phyloP scores from a whole-genome alignment of 768 basidiomycete genomes.

The Rhizopogon vesiculosus region DNA sequence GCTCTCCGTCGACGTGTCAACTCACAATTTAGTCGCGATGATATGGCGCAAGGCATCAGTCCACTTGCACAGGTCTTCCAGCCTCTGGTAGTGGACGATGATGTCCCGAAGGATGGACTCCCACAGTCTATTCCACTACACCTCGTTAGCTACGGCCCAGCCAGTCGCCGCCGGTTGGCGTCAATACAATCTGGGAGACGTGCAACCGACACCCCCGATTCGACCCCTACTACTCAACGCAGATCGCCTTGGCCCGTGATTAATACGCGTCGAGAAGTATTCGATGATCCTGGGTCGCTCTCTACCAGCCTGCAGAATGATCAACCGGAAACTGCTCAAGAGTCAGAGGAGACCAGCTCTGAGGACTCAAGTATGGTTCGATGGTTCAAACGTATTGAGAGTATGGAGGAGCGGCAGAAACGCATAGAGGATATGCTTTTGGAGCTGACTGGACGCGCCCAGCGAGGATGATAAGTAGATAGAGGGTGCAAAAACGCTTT shows the following conservation, averaged over 20 bases:
- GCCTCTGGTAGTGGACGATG: constrained; percentile 55
- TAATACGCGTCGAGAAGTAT: constrained; percentile 20
- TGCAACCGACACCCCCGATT: constrained; percentile 8
- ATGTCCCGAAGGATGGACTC: constrained; percentile 29
- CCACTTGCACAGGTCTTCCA: constrained; percentile 76
- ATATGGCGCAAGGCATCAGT: constrained; percentile 39
- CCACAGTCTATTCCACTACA: constrained; percentile 12
- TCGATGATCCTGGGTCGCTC: constrained; percentile 8
- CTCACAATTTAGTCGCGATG: constrained; percentile 15
- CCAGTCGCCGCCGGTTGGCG: constrained; percentile 33
- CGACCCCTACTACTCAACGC: constrained; percentile 1
- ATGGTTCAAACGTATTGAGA: constrained; percentile 31
- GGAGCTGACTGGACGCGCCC: constrained; percentile 15
- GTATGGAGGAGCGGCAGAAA: constrained; percentile 40
- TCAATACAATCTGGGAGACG: constrained; percentile 26
- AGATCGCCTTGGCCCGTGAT: constrained; percentile 12
- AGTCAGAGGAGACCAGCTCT: constrained; percentile 22
- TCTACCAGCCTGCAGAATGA: constrained; percentile 20
- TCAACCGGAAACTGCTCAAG: constrained; percentile 18
- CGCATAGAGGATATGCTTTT: constrained; percentile 45
- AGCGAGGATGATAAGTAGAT: neutral
- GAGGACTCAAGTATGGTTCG: constrained; percentile 21
- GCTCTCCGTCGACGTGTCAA: constrained; percentile 14
- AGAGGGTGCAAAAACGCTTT: no score
- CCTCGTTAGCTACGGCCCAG: constrained; percentile 34